These are phyloP conservation scores for Begonia loranthoides DNA, from an alignment of 306 rosid species.

Conservation along the genomic window DNA sequence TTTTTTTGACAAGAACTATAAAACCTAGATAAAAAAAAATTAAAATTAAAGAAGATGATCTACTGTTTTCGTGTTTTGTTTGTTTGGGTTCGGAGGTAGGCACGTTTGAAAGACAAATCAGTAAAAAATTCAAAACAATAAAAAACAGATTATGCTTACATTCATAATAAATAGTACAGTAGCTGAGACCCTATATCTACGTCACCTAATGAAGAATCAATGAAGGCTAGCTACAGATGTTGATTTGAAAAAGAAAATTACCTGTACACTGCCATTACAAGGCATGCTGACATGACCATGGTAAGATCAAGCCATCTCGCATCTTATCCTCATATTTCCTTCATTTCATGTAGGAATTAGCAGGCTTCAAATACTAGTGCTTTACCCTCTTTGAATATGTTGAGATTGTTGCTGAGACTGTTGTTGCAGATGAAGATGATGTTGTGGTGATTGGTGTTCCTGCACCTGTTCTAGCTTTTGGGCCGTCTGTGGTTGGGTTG, in stretches of 20 bases:
- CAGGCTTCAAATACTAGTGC: slow-evolving; percentile 11
- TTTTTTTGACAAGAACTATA: too few species aligned
- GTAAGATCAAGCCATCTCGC: slow-evolving; percentile 21
- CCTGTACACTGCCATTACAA: slow-evolving; percentile 72
- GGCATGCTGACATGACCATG: slow-evolving; percentile 38
- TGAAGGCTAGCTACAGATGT: too few species aligned
- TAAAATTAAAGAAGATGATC: too few species aligned
- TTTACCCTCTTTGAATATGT: slow-evolving; percentile 49
- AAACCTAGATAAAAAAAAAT: too few species aligned
- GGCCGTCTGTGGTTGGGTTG: slow-evolving; percentile 27
- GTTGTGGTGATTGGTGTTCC: background rate
- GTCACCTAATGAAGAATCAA: too few species aligned
- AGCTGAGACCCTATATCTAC: too few species aligned
- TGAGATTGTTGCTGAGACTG: slow-evolving; percentile 58
- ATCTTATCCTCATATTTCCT: slow-evolving; percentile 24
- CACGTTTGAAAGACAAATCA: too few species aligned
- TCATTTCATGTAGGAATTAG: slow-evolving; percentile 65
- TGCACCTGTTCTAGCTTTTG: slow-evolving; percentile 24
- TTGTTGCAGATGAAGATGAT: slow-evolving; percentile 9
- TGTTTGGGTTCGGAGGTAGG: too few species aligned
- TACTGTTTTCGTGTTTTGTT: too few species aligned
- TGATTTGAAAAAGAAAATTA: slow-evolving; percentile 13
- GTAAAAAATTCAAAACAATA: too few species aligned
- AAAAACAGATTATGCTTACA: too few species aligned
- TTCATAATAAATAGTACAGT: too few species aligned